Evolutionary conservation across 805 yeast genomes (phyloP).

Genomic region (Kodamaea nitidulidarum): DNA sequence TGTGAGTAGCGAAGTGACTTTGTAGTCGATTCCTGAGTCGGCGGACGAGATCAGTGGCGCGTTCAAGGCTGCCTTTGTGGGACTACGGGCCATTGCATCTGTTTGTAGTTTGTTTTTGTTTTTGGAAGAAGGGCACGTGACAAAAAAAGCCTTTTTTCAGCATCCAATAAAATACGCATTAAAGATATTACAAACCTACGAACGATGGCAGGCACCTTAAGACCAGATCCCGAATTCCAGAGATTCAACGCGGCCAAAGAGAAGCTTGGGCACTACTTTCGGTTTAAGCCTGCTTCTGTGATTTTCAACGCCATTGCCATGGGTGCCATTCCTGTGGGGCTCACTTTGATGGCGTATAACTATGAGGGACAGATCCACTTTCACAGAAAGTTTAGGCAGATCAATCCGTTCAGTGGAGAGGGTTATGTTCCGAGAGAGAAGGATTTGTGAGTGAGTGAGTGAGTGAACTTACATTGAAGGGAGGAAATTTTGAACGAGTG

Average conservation of each 20-base stretch:
- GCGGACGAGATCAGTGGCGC: too few species aligned
- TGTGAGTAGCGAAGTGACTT: slow-evolving; percentile 50
- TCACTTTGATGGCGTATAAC: slow-evolving; percentile 34
- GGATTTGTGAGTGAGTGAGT: slow-evolving; percentile 28
- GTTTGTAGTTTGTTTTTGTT: background rate
- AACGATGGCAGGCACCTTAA: slow-evolving; percentile 41
- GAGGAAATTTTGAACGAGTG: too few species aligned
- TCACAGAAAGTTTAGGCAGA: slow-evolving; percentile 33
- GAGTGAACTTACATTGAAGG: too few species aligned
- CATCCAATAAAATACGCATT: slow-evolving; percentile 1
- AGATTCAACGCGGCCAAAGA: slow-evolving; percentile 41
- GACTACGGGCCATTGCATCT: slow-evolving; percentile 3
- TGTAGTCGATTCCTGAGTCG: slow-evolving; percentile 17
- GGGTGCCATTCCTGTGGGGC: slow-evolving; percentile 38
- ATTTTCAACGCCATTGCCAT: slow-evolving; percentile 31
- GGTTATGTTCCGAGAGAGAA: slow-evolving; percentile 42
- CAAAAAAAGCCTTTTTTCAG: too few species aligned
- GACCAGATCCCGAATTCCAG: slow-evolving; percentile 40
- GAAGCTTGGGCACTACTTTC: slow-evolving; percentile 37
- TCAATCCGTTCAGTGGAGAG: slow-evolving; percentile 30
- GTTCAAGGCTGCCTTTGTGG: background rate
- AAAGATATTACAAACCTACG: slow-evolving; percentile 1
- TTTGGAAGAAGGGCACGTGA: background rate
- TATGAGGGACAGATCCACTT: slow-evolving; percentile 36
- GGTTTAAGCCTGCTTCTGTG: slow-evolving; percentile 39